Evolutionary conservation across 495 filamentous ascomycete species (phyloP), one percentile per base, ranked within the genome.

Genomic region (Neurospora africana): DNA sequence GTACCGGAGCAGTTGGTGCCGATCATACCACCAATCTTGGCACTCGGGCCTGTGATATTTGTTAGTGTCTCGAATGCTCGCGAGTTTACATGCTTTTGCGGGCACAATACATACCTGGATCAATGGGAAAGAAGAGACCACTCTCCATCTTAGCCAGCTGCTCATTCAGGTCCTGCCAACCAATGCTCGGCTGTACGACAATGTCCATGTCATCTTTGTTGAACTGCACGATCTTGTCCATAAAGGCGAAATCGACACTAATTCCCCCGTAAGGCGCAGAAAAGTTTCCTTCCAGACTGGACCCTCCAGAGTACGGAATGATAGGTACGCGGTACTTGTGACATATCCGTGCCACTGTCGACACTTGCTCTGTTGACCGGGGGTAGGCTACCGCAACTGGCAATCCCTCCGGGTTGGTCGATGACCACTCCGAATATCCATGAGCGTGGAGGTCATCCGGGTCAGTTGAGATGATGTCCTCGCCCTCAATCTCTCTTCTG

Each of bases 181-280:
- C 89, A 44, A 98, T 91, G 11, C 89, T 90, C 3, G 94, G 94
- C 76, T 97, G 94, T 10, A 97, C 94, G 7, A 95, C 91, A 72
- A 97, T 84, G 77, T 98, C 94, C 91, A 97, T 91, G 79, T 98
- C 94, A 6, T 91, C 90, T 70, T 91, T 88, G 79, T 97, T 91
- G 68, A 97, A 84, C 53, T 89, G 84, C 37, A 97, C 44, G 38
- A 97, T 91, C 74, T 90, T 86, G 78, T 96, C 89, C 94, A 98
- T 98, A 75, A 84, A 87, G 19, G 88, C 88, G 78, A 98, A 97
- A 76, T 98, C 94, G 53, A 98, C 92, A 71, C 89, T 93, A 78
- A 98, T 87, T 19, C 94, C 94, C 13, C 93, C 92, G 78, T 89
- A 89, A 0, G 93, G 91, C 4, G 93, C 91, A 2, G 92, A 91